A percentile compares a stretch with the other conserved stretches of the same genome.
phyloP scores from a whole-genome alignment of 176 grass and related monocot genomes.

The Carex kokanica region DNA sequence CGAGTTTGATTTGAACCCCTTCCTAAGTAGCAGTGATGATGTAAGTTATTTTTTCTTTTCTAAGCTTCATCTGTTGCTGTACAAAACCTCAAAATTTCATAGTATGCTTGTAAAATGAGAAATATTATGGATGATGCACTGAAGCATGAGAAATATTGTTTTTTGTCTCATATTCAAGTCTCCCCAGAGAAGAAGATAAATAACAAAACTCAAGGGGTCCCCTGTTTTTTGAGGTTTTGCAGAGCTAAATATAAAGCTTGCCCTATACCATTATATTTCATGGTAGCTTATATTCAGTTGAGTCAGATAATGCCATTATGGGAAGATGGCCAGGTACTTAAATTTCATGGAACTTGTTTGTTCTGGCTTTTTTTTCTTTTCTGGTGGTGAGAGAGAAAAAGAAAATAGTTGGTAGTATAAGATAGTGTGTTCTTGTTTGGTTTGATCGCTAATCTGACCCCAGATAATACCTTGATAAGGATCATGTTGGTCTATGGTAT shows the following conservation, averaged over 20 bases:
- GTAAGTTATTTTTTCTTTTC: neutral
- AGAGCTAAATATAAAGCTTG: slow-evolving; percentile 30
- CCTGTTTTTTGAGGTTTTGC: slow-evolving; percentile 8
- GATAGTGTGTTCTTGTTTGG: neutral
- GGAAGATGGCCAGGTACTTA: neutral
- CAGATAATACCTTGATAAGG: neutral
- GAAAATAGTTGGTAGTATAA: neutral
- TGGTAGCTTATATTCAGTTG: neutral
- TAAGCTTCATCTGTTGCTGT: neutral
- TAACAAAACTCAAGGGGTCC: neutral
- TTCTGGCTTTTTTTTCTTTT: slow-evolving; percentile 4
- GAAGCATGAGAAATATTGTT: neutral
- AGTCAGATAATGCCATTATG: slow-evolving; percentile 19
- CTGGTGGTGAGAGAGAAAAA: neutral
- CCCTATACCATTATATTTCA: slow-evolving; percentile 5
- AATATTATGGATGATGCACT: neutral
- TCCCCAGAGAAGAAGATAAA: neutral
- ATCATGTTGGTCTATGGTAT: neutral
- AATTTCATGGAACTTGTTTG: neutral
- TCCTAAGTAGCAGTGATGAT: slow-evolving; percentile 25
- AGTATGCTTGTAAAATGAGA: neutral
- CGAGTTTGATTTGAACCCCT: slow-evolving; percentile 71
- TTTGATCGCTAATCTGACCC: neutral
- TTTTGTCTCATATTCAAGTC: neutral
- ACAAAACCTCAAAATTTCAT: neutral